Conservation (phyloP, 2,329 filamentous ascomycete genomes). For the Geosmithia putterillii region DNA sequence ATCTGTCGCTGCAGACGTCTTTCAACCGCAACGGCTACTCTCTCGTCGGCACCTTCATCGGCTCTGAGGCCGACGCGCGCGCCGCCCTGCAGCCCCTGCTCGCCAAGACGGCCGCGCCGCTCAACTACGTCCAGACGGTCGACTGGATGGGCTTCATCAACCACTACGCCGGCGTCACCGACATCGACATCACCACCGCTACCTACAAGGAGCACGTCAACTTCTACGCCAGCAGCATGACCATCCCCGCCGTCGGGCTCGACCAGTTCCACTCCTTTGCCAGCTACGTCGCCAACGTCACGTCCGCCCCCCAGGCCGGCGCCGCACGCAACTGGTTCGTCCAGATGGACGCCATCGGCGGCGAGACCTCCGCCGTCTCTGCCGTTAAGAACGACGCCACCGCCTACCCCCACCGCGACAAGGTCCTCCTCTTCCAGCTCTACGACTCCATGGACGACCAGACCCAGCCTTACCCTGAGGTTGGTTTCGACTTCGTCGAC, state of each 20-base stretch:
- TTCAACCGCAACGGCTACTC: not conserved
- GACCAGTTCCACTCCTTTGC: constrained; percentile 5
- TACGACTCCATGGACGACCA: constrained; percentile 11
- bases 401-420: constrained; percentile 26
- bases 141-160: not conserved
- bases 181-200: not conserved
- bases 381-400: constrained; percentile 11
- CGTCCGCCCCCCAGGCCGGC: not conserved
- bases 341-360: constrained; percentile 17
- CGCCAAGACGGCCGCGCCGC: not conserved
- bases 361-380: constrained; percentile 21
- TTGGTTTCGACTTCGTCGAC: constrained; percentile 23
- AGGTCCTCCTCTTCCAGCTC: constrained; percentile 34
- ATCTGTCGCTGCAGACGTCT: not conserved
- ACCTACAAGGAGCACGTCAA: constrained; percentile 1
- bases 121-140: not conserved
- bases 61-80: not conserved
- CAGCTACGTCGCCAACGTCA: constrained; percentile 1
- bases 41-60: not conserved
- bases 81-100: not conserved
- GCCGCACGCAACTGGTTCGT: constrained; percentile 3
- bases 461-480: constrained; percentile 10
- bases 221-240: constrained; percentile 8
- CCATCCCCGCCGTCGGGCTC: constrained; percentile 5
- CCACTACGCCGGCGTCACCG: not conserved